Conservation (phyloP, 108 stramenopile genomes). For the Nitzschia palea region DNA sequence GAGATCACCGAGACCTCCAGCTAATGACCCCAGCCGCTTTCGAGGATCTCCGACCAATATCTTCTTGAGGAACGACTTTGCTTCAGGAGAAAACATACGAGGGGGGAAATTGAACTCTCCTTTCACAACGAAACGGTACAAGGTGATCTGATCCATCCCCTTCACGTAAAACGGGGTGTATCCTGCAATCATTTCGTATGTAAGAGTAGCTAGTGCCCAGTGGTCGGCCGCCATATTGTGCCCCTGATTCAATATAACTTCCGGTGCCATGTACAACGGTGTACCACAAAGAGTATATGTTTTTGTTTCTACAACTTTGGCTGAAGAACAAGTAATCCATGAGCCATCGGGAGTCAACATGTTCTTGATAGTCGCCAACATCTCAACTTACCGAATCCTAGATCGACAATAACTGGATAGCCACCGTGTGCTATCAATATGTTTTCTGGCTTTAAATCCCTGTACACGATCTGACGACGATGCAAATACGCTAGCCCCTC, state of each 20-base stretch:
- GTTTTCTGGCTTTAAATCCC: slow-evolving; percentile 85
- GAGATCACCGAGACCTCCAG: slow-evolving; percentile 56
- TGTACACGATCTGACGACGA: slow-evolving; percentile 65
- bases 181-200: slow-evolving; percentile 92
- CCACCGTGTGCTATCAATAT: slow-evolving; percentile 55
- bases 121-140: slow-evolving; percentile 86
- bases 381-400: slow-evolving; percentile 64
- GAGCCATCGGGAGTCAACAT: background rate
- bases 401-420: slow-evolving; percentile 62
- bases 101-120: slow-evolving; percentile 35
- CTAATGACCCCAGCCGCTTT: slow-evolving; percentile 58
- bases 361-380: too few species aligned
- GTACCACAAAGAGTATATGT: slow-evolving; percentile 94
- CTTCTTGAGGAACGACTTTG: slow-evolving; percentile 46
- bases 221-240: slow-evolving; percentile 75
- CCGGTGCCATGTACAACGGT: slow-evolving; percentile 85
- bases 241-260: slow-evolving; percentile 43
- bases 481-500: slow-evolving; percentile 77
- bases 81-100: slow-evolving; percentile 12
- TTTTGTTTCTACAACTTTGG: slow-evolving; percentile 64
- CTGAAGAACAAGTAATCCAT: slow-evolving; percentile 1
- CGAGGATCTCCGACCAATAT: slow-evolving; percentile 46
- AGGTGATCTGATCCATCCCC: slow-evolving; percentile 83
- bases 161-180: slow-evolving; percentile 90
- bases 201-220: slow-evolving; percentile 80